These are phyloP conservation scores for Taiozyma sp. DNA, from an alignment of 1,139 yeast genomes.

Conservation along the genomic window DNA sequence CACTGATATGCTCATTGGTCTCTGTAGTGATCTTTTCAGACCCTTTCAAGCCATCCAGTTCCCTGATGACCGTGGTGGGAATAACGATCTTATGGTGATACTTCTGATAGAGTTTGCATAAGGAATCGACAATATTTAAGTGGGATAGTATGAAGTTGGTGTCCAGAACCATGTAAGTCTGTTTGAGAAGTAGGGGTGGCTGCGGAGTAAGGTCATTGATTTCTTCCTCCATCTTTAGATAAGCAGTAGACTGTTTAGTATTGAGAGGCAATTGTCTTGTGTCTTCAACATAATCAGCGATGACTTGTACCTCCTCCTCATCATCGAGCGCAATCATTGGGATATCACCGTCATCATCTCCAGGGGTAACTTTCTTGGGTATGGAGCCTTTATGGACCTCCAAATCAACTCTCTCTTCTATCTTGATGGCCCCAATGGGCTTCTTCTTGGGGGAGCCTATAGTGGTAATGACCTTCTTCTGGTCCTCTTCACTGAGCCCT, in stretches of 20 bases:
- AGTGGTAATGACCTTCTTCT: conserved; percentile 30
- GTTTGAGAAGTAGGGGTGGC: conserved; percentile 7
- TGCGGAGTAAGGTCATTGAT: conserved; percentile 19
- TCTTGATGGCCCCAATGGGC: conserved; percentile 26
- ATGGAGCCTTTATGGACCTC: conserved; percentile 5
- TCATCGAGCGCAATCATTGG: conserved; percentile 49
- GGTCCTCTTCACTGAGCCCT: conserved; percentile 33
- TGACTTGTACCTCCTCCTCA: conserved; percentile 38
- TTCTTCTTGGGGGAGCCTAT: conserved; percentile 30
- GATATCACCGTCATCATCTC: conserved; percentile 34
- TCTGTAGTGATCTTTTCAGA: conserved; percentile 24
- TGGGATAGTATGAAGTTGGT: conserved; percentile 75
- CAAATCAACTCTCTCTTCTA: conserved; percentile 34
- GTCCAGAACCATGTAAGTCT: conserved; percentile 52
- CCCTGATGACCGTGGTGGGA: conserved; percentile 66
- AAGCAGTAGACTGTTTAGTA: not conserved
- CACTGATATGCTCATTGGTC: conserved; percentile 13
- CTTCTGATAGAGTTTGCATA: conserved; percentile 34
- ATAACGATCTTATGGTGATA: conserved; percentile 51
- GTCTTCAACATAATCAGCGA: conserved; percentile 37
- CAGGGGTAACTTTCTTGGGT: not conserved
- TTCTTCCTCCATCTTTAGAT: not conserved
- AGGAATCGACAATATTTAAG: conserved; percentile 45
- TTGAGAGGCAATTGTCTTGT: conserved; percentile 11
- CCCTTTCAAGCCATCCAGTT: conserved; percentile 73